Base-by-base conservation (phyloP, 352 stramenopile genomes). In the Phytophthora sp. region DNA sequence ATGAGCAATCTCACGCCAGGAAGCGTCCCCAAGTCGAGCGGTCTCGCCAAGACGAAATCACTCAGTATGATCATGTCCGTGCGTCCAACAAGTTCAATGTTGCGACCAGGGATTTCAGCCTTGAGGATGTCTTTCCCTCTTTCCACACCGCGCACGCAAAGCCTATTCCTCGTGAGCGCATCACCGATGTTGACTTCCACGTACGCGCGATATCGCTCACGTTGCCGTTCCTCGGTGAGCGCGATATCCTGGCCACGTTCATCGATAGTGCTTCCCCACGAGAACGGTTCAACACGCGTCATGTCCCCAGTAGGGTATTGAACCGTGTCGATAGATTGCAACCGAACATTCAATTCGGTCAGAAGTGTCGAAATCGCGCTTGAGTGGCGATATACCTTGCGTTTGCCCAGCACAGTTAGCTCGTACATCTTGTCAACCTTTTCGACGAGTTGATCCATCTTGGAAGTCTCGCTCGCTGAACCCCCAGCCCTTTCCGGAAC, bases 11-110 rank as follows among this genome's bases (percentile, higher is more conserved):
- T 79, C 54, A 76, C 76, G 33, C 46, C 53, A 73, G 75, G 72
- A 21, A 82, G 66, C 3, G 58, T 51, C 31, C 53, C 2, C 49
- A 76, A 39, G 47, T 74, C 15, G n/a, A 6, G 0, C 11, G 59
- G 54, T 7, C n/a, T 39, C 23, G 63, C 30, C 44, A 60, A 49
- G 27, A 62, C 69, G 9, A 64, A 7, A 63, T 73, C 54, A 67
- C 70, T 75, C 52, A 83, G 58, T 41, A 86, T 38, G 63, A 86
- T 57, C 3, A 86, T 18, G 68, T 86, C 69, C 3, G 75, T 75
- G 7, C 66, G 69, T 54, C 72, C 77, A 73, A 23, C 15, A 53
- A 82, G 57, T 21, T 76, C 47, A 65, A 84, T 75, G 9, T 72
- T 26, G 41, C 24, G 47, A 67, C 51, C 71, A 69, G 66, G 62